phyloP scores from a whole-genome alignment of 768 basidiomycete species.

The Cystobasidium tubakii region DNA sequence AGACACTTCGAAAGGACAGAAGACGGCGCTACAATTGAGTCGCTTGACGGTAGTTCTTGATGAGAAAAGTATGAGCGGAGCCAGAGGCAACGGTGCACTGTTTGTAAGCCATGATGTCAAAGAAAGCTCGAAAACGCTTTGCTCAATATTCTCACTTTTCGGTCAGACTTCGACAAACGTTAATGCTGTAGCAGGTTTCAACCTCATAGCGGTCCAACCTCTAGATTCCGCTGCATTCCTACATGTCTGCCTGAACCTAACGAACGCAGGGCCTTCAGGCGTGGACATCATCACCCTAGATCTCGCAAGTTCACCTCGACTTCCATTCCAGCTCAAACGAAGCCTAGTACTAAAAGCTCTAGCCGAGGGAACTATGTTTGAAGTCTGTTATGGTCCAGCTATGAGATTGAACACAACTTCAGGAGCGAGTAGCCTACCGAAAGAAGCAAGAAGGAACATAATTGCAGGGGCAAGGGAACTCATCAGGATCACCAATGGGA shows the following conservation, averaged over 20 bases:
- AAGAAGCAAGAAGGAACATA: conserved; percentile 62
- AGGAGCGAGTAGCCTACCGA: not conserved
- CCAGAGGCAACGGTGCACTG: conserved; percentile 79
- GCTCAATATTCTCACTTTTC: not conserved
- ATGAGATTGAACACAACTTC: conserved; percentile 46
- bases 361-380: conserved; percentile 76
- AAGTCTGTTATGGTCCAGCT: conserved; percentile 70
- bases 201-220: conserved; percentile 69
- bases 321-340: conserved; percentile 75
- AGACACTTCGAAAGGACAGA: conserved; percentile 48
- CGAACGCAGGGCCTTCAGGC: conserved; percentile 65
- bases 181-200: conserved; percentile 61
- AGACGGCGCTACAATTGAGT: conserved; percentile 61
- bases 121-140: not conserved
- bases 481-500: conserved; percentile 71
- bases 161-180: conserved; percentile 66
- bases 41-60: conserved; percentile 74
- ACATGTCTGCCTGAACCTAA: conserved; percentile 72
- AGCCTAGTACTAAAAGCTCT: conserved; percentile 73
- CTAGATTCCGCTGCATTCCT: conserved; percentile 68
- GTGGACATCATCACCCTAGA: conserved; percentile 76
- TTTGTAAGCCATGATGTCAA: conserved; percentile 37
- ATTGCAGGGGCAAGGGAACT: conserved; percentile 84
- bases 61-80: conserved; percentile 59
- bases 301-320: conserved; percentile 62